These are phyloP conservation scores for Codiaeum variegatum DNA, from an alignment of 441 rosid genomes.

Conservation along the genomic window DNA sequence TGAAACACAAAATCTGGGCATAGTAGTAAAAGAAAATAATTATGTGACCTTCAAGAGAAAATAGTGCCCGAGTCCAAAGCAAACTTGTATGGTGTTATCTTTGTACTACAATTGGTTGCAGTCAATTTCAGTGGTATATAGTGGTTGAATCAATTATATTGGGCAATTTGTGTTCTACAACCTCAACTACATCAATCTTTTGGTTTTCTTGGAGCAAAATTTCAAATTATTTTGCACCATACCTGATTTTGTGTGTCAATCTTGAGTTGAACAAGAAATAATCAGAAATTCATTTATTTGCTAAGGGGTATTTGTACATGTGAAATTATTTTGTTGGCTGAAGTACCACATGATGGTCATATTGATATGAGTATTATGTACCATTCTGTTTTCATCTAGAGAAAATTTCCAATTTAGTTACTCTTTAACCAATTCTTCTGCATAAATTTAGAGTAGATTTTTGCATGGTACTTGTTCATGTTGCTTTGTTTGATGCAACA, in stretches of 20 bases:
- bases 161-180: background rate
- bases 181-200: background rate
- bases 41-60: background rate
- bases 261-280: background rate
- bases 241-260: background rate
- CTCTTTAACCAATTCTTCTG: background rate
- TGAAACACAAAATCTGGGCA: constrained; percentile 2
- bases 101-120: background rate
- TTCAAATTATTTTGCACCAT: background rate
- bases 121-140: background rate
- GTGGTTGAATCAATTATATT: constrained; percentile 2
- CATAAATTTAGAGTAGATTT: background rate
- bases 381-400: constrained; percentile 3
- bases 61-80: background rate
- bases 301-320: background rate
- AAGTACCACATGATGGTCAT: background rate
- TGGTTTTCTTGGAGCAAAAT: background rate
- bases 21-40: constrained; percentile 4
- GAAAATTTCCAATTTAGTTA: background rate
- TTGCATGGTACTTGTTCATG: background rate
- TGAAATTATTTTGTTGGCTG: constrained; percentile 7
- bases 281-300: background rate
- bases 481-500: background rate
- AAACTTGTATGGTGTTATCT: constrained; percentile 6
- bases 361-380: background rate